A percentile compares a stretch with the other conserved stretches of the same genome.
phyloP scores from a whole-genome alignment of 305 asterid species.

The Fraxinus sp. region DNA sequence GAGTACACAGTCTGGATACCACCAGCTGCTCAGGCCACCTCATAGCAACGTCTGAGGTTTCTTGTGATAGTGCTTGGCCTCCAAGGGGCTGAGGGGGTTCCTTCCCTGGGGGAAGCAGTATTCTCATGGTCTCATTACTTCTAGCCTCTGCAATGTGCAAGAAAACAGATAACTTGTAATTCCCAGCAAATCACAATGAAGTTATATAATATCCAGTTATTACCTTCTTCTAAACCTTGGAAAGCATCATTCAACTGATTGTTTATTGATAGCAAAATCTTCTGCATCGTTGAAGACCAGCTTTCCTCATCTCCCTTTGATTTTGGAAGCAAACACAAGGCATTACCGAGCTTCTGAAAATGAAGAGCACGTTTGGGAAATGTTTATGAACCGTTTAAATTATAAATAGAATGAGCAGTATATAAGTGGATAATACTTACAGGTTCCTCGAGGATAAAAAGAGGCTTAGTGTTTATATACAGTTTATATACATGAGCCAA shows the following conservation, averaged over 20 bases:
- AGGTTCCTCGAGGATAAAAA: too few species aligned
- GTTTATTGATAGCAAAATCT: conserved; percentile 57
- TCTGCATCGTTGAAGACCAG: conserved; percentile 74
- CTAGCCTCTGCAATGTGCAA: conserved; percentile 48
- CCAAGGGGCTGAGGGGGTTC: conserved; percentile 71
- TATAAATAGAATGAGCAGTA: too few species aligned
- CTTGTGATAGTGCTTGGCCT: conserved; percentile 44
- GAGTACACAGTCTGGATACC: conserved; percentile 60
- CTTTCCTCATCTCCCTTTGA: conserved; percentile 72
- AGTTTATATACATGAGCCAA: too few species aligned
- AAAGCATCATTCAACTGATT: conserved; percentile 62
- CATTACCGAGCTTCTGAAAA: conserved; percentile 69
- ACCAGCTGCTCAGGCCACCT: conserved; percentile 67
- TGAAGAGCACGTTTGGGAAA: too few species aligned
- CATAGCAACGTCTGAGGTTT: conserved; percentile 38
- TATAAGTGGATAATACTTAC: too few species aligned
- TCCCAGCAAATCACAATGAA: conserved; percentile 15
- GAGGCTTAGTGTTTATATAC: too few species aligned
- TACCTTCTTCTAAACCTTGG: conserved; percentile 88
- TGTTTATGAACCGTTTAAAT: too few species aligned
- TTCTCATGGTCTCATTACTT: conserved; percentile 47
- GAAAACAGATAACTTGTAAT: conserved; percentile 22
- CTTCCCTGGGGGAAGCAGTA: conserved; percentile 65
- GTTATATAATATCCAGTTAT: conserved; percentile 7
- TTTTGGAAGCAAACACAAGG: conserved; percentile 75